Percentiles rank a stretch among this genome's conserved stretches.
phyloP scores from a whole-genome alignment of 1,139 yeast genomes.

The Yamadazyma atmosphaerica region DNA sequence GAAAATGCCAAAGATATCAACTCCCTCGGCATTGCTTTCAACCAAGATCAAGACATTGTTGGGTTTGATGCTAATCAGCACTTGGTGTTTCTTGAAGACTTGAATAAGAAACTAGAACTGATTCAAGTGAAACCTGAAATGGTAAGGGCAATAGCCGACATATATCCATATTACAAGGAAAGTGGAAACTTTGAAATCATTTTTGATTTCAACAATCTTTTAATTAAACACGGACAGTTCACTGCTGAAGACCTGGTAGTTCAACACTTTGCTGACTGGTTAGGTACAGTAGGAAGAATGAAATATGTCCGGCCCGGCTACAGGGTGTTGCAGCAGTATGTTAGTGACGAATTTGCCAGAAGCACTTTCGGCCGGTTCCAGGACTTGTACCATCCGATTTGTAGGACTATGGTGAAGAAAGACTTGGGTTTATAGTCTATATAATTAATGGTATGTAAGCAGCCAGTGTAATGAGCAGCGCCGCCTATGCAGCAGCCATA shows the following conservation, averaged over 20 bases:
- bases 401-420: slow-evolving; percentile 35
- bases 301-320: slow-evolving; percentile 46
- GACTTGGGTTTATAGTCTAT: slow-evolving; percentile 26
- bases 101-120: slow-evolving; percentile 23
- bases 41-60: slow-evolving; percentile 21
- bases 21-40: slow-evolving; percentile 11
- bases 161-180: slow-evolving; percentile 26
- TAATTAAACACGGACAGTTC: slow-evolving; percentile 29
- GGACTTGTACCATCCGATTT: slow-evolving; percentile 39
- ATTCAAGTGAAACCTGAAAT: slow-evolving; percentile 17
- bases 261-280: slow-evolving; percentile 32
- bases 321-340: slow-evolving; percentile 26
- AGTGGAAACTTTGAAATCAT: slow-evolving; percentile 35
- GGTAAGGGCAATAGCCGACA: slow-evolving; percentile 20
- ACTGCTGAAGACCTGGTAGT: slow-evolving; percentile 20
- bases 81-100: slow-evolving; percentile 33
- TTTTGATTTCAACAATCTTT: slow-evolving; percentile 31
- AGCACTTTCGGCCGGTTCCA: slow-evolving; percentile 25
- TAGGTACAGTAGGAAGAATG: slow-evolving; percentile 46
- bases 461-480: too few relatives aligned
- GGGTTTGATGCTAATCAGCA: slow-evolving; percentile 36
- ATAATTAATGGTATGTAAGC: too few relatives aligned
- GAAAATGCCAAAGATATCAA: slow-evolving; percentile 7
- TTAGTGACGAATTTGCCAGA: slow-evolving; percentile 32
- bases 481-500: background rate